Percentiles rank a stretch among this genome's conserved stretches.
phyloP scores from a whole-genome alignment of 371 early-diverging fungal species.

The Globomyces sp. region DNA sequence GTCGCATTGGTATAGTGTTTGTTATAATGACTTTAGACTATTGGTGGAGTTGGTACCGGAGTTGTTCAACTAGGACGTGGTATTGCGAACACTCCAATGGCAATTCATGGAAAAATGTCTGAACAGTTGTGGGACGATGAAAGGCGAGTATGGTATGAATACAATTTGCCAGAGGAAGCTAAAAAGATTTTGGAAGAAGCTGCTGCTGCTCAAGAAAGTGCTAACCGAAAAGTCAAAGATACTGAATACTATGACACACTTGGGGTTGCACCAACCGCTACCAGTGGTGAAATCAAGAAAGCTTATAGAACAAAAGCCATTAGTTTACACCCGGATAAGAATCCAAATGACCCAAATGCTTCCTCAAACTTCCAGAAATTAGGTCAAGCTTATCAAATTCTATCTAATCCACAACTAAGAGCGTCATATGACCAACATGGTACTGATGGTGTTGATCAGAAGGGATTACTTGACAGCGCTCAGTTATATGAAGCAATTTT shows the following conservation, averaged over 20 bases:
- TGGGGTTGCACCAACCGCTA: constrained; percentile 36
- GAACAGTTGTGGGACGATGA: constrained; percentile 30
- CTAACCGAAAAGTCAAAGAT: constrained; percentile 19
- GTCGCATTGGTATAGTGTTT: constrained; percentile 18
- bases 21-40: neutral
- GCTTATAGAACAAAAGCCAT: constrained; percentile 41
- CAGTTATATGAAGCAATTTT: constrained; percentile 28
- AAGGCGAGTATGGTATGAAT: constrained; percentile 29
- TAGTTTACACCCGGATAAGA: constrained; percentile 53
- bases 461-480: constrained; percentile 25
- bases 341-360: constrained; percentile 67
- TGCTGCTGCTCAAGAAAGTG: neutral
- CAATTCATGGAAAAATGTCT: constrained; percentile 16
- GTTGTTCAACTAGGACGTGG: constrained; percentile 30
- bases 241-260: constrained; percentile 37
- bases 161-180: constrained; percentile 19
- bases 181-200: constrained; percentile 7
- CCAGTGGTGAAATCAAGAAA: constrained; percentile 46
- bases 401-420: constrained; percentile 39
- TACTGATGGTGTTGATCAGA: constrained; percentile 22
- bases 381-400: constrained; percentile 46
- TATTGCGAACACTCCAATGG: constrained; percentile 24
- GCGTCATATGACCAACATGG: constrained; percentile 27
- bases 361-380: constrained; percentile 58
- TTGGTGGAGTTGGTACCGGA: constrained; percentile 26